phyloP scores from a whole-genome alignment of 495 filamentous ascomycete genomes.

The Talaromyces proteolyticus region DNA sequence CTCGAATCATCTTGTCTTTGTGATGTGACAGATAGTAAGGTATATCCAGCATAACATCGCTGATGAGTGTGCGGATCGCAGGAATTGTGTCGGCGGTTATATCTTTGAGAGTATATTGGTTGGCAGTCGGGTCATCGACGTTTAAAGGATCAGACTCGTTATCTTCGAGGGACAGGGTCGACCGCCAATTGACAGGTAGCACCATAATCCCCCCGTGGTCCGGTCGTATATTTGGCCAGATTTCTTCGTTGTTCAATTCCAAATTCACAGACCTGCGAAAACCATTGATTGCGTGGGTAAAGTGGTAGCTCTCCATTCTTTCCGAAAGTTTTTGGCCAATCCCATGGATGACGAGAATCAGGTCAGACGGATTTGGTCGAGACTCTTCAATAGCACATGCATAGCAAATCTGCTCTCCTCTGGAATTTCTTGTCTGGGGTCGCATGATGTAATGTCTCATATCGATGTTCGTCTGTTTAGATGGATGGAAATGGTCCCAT shows the following conservation, averaged over 20 bases:
- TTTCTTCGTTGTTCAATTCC: conserved; percentile 66
- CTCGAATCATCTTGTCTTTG: conserved; percentile 88
- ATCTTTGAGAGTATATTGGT: conserved; percentile 73
- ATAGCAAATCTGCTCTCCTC: conserved; percentile 37
- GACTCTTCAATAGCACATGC: conserved; percentile 53
- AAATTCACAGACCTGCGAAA: conserved; percentile 84
- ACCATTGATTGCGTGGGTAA: conserved; percentile 89
- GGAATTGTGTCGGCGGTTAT: conserved; percentile 91
- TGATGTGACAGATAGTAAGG: conserved; percentile 96
- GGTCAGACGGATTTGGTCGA: conserved; percentile 71
- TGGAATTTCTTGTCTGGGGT: conserved; percentile 23
- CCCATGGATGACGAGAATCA: conserved; percentile 87
- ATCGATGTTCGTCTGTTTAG: conserved; percentile 42
- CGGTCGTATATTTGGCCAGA: conserved; percentile 67
- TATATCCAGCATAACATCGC: conserved; percentile 95
- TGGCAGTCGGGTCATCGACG: conserved; percentile 42
- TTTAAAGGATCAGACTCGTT: conserved; percentile 45
- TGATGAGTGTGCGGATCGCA: conserved; percentile 81
- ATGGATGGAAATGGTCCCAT: conserved; percentile 73
- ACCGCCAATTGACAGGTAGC: conserved; percentile 84
- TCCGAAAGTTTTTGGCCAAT: conserved; percentile 98
- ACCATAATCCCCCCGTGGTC: conserved; percentile 70
- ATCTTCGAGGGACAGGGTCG: conserved; percentile 78
- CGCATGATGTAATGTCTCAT: conserved; percentile 43
- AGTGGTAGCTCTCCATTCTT: conserved; percentile 91